Evolutionary conservation across 768 basidiomycete species (phyloP), one percentile per base, ranked within the genome.

Genomic region (Podaxis carcinomalis): DNA sequence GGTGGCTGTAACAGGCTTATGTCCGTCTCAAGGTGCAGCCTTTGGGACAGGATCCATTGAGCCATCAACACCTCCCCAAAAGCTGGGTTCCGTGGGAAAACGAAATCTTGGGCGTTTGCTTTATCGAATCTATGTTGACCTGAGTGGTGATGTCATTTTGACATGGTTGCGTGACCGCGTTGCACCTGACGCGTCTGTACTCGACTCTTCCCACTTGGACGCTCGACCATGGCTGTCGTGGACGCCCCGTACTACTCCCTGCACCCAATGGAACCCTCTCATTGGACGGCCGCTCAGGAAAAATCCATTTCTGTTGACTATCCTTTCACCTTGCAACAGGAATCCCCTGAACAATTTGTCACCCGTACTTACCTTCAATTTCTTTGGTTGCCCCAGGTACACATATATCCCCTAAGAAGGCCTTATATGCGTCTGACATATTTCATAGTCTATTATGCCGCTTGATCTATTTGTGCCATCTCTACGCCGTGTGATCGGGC

Each of bases 351-450:
- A 16, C 80, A 87, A 63, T 85, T 80, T 66, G 79, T 87, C 23
- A 77, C 76, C 2, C 77, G 86, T n/a, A 84, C 78, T 2, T 92
- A 91, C 70, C 80, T 89, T 49, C 88, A 90, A 66, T 89, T 87
- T 65, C 78, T 92, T 5, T 92, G 89, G 89, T 79, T 91, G 46
- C 89, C 90, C 50, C 83, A 90, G 74, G 90, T 90, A 64, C 55
- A 72, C 66, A 25, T 59, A 4, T 5, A 3, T 23, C 10, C 6
- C 19, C 5, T 27, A 61, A 54, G 2, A 32, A 32, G 32, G 50
- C 47, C 42, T 40, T 53, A 60, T 61, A 28, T 19, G 52, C 50
- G 42, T 10, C 44, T 32, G 10, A 54, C 2, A 11, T 28, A 16
- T n/a, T 23, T 27, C 25, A 19, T 63, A 93, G 91, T 87, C 88